Evolutionary conservation across 305 asterid species (phyloP), one percentile per base, ranked within the genome.

Genomic region (Petunia hybrid): DNA sequence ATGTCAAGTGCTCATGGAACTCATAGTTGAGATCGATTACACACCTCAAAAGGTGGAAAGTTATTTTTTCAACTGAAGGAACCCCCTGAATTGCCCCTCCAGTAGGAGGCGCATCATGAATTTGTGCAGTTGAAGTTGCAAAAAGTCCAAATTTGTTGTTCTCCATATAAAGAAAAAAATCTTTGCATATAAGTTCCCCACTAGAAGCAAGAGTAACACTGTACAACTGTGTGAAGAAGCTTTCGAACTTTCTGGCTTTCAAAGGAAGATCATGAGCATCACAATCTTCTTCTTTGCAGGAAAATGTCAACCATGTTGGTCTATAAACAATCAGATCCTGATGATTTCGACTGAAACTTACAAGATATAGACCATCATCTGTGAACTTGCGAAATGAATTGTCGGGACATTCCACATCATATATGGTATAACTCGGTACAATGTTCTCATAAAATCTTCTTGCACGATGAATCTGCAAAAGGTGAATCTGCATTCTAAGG

Each of bases 111-210:
- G 94, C 94, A 84, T 90, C 98, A 36, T 91, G 97, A 85, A 89
- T 87, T 79, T 88, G 97, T 53, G 97, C 91, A 80, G 98, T 89
- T 80, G 99, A 96, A 81, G 99, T 94, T 5, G 98, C 99, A 80
- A 96, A 94, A 77, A 96, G 84, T 35, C 99, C 99, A 62, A 85
- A 96, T 76, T 91, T 92, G 84, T 88, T 92, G 78, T 87, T 89
- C 86, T 92, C 98, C 1, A 77, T 46, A 81, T 96, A 94, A 53
- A 96, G 94, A 85, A 96, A 96, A 89, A 96, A 94, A 63, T 94
- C 99, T 86, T 96, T 94, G 97, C 96, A 93, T 83, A 94, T 92
- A 80, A 96, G 92, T 87, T 94, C 99, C 16, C 97, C 96, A 81
- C 89, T 82, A 46, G 94, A 87, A 84, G 98, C 94, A 77, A 96